A percentile compares a stretch with the other conserved stretches of the same genome.
Evolutionary conservation across 2,329 filamentous ascomycete species (phyloP).

Genomic region (Scolecobasidium constrictum): DNA sequence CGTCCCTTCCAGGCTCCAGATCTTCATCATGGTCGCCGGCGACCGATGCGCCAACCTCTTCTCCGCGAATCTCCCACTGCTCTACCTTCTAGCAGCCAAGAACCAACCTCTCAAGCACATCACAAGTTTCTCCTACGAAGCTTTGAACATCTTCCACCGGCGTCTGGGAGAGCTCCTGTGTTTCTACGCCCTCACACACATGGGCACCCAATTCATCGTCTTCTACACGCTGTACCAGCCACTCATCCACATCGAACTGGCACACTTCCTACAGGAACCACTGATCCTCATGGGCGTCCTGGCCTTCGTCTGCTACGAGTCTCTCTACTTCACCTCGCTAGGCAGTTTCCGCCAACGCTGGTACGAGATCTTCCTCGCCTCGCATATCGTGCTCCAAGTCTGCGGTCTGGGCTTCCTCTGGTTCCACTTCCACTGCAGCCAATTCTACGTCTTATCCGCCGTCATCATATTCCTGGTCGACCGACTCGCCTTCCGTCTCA

Average conservation of each 20-base stretch:
- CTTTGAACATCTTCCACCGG: conserved; percentile 54
- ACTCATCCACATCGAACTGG: conserved; percentile 36
- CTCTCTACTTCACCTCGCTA: conserved; percentile 52
- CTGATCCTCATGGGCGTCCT: conserved; percentile 44
- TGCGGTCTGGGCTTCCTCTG: conserved; percentile 45
- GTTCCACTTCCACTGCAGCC: conserved; percentile 44
- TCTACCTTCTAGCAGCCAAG: conserved; percentile 56
- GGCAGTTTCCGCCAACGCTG: conserved; percentile 29
- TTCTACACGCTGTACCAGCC: conserved; percentile 44
- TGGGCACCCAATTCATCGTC: conserved; percentile 38
- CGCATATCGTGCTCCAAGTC: conserved; percentile 39
- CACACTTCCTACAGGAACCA: conserved; percentile 39
- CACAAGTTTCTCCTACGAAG: conserved; percentile 55
- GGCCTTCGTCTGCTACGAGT: conserved; percentile 47
- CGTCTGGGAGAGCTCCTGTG: conserved; percentile 52
- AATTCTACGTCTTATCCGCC: conserved; percentile 42
- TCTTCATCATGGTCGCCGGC: conserved; percentile 48
- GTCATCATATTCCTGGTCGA: conserved; percentile 48
- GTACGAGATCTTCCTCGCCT: conserved; percentile 36
- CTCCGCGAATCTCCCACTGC: conserved; percentile 38
- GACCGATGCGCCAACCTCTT: conserved; percentile 47
- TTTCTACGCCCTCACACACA: conserved; percentile 46
- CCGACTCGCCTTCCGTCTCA: conserved; percentile 45
- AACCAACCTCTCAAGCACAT: conserved; percentile 51
- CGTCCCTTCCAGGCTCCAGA: conserved; percentile 33